Evolutionary conservation across 2,329 filamentous ascomycete species (phyloP).

Genomic region (Leptographium radiaticola): DNA sequence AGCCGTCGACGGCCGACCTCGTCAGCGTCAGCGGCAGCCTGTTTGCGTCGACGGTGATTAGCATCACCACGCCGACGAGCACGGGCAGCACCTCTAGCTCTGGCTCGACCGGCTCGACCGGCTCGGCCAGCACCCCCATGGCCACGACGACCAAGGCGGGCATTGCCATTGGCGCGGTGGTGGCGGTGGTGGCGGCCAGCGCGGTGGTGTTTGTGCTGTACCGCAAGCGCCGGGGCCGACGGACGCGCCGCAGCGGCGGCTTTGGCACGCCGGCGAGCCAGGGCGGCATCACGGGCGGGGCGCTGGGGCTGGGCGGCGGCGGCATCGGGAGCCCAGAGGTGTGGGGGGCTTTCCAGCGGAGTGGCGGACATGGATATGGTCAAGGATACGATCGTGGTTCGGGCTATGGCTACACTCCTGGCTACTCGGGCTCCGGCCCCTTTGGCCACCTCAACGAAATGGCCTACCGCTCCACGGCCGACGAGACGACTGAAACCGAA

Average conservation of each 20-base stretch:
- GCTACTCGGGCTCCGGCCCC: too few relatives aligned
- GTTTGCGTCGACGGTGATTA: slow-evolving; percentile 16
- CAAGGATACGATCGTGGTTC: too few relatives aligned
- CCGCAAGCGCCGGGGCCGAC: slow-evolving; percentile 29
- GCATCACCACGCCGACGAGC: slow-evolving; percentile 20
- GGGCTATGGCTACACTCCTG: too few relatives aligned
- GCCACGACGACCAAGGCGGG: slow-evolving; percentile 27
- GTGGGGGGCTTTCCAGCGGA: not conserved
- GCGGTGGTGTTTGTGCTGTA: slow-evolving; percentile 30
- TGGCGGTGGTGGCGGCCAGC: slow-evolving; percentile 22
- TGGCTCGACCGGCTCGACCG: too few relatives aligned
- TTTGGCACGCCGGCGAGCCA: not conserved
- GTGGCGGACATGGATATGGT: too few relatives aligned
- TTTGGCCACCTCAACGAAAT: too few relatives aligned
- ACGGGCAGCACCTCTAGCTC: too few relatives aligned
- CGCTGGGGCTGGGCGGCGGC: not conserved
- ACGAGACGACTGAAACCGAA: too few relatives aligned
- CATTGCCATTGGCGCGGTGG: slow-evolving; percentile 26
- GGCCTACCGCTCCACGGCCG: too few relatives aligned
- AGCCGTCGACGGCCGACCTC: slow-evolving; percentile 20
- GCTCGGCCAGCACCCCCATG: too few relatives aligned
- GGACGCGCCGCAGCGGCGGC: slow-evolving; percentile 14
- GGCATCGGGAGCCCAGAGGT: not conserved
- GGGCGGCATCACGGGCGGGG: not conserved
- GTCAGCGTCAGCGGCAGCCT: slow-evolving; percentile 18